Evolutionary conservation across 768 basidiomycete species (phyloP), one percentile per base, ranked within the genome.

Genomic region (Naematelia encephala): DNA sequence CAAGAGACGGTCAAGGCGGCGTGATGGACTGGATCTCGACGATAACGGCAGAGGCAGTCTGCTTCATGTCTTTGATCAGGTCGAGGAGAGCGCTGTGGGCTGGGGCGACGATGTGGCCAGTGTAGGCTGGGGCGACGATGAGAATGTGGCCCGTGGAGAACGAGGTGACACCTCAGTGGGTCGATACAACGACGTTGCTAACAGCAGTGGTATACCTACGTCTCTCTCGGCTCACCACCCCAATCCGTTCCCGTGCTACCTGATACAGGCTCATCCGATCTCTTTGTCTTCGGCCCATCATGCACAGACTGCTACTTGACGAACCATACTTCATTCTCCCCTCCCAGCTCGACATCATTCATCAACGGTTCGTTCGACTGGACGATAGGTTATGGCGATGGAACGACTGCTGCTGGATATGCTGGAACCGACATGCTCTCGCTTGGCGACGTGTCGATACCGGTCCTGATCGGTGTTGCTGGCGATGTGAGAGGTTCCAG

Each of bases 241-340:
- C 64, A 66, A 48, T 59, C 57, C 19, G 13, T 66, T 14, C 61
- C 64, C n/a, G 53, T 66, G 12, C 25, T 66, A 0, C 64, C 64
- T 11, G 64, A 66, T 43, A 59, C 64, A 21, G 64, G 64, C 13
- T 66, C 64, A 14, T 56, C 61, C 34, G 64, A 66, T 30, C 54
- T 62, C 0, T 66, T 59, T 50, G 47, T 66, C 23, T 66, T 56
- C 30, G 60, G 57, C 22, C 54, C 60, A 10, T 21, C 57, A 3
- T 66, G 64, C 29, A 14, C 45, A 10, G 25, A 53, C 11, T 62
- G 58, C 39, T 47, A 48, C 44, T 34, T 62, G 34, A 42, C 46
- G 14, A 61, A 62, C 13, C 64, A 62, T 30, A 55, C 54, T 4
- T 53, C 28, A 5, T 62, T 57, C 49, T 19, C 29, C 19, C 50